Percentiles rank a stretch among this genome's conserved stretches.
phyloP scores from a whole-genome alignment of 768 basidiomycete genomes.

The Lactifluus volemus region DNA sequence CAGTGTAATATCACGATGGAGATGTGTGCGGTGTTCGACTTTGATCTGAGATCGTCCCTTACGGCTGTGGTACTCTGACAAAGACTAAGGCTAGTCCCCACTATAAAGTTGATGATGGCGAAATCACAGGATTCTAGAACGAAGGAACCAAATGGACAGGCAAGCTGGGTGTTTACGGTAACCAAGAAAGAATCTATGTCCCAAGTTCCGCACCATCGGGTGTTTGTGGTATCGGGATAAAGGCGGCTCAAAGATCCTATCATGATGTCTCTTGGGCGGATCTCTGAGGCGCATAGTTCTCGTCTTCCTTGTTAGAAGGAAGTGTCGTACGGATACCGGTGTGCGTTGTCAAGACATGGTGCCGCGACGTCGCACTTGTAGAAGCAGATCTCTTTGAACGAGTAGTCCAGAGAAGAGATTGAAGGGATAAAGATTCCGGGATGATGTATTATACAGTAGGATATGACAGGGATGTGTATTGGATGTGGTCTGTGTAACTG shows the following conservation, averaged over 20 bases:
- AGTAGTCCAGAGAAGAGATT: neutral
- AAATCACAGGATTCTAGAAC: too few species aligned
- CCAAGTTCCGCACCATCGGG: neutral
- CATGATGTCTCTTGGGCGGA: too few species aligned
- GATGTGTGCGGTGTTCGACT: neutral
- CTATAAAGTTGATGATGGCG: too few species aligned
- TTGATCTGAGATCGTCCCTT: neutral
- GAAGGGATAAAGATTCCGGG: neutral
- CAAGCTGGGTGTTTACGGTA: neutral
- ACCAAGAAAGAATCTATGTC: neutral
- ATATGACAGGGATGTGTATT: neutral
- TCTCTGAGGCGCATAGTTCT: neutral
- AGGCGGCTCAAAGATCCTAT: neutral
- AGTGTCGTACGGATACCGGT: neutral
- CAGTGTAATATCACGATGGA: neutral
- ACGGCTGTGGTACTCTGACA: neutral
- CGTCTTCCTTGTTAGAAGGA: neutral
- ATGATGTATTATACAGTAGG: slow-evolving; percentile 3
- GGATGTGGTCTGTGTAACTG: neutral
- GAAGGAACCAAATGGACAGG: neutral
- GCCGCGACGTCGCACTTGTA: neutral
- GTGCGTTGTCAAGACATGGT: neutral
- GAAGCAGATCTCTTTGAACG: neutral
- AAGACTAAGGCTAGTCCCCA: too few species aligned
- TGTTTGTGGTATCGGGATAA: neutral